These are phyloP conservation scores for Phialophora tarda DNA, from an alignment of 2,329 filamentous ascomycete genomes.

Conservation along the genomic window DNA sequence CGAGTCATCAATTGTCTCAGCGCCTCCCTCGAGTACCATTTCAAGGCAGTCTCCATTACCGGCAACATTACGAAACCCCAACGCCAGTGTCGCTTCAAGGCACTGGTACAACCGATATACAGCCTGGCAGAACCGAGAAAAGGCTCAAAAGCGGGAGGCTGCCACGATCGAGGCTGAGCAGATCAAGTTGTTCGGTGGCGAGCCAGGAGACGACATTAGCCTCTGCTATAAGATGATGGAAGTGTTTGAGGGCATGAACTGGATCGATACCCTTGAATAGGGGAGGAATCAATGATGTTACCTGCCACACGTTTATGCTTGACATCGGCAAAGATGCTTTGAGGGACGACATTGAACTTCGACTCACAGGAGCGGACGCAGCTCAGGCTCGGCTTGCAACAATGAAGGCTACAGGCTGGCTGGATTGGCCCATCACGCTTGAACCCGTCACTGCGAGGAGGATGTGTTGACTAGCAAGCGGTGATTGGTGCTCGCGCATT, in stretches of 20 bases:
- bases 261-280: conserved; percentile 46
- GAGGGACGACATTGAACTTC: conserved; percentile 18
- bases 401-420: conserved; percentile 33
- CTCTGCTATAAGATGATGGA: conserved; percentile 58
- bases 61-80: conserved; percentile 40
- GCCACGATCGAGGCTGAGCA: conserved; percentile 48
- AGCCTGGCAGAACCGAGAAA: conserved; percentile 49
- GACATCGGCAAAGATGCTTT: neutral
- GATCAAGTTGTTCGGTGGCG: conserved; percentile 45
- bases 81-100: conserved; percentile 41
- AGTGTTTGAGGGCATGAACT: conserved; percentile 57
- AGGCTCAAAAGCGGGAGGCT: conserved; percentile 42
- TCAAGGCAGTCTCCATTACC: conserved; percentile 35
- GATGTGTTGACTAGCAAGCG: conserved; percentile 19
- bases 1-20: conserved; percentile 22
- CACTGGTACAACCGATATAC: conserved; percentile 51
- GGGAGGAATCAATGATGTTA: neutral
- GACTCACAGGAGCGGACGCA: conserved; percentile 28
- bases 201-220: conserved; percentile 39
- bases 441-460: conserved; percentile 33
- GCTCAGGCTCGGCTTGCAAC: conserved; percentile 33
- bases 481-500: conserved; percentile 33
- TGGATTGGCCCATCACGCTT: conserved; percentile 30
- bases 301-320: neutral
- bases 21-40: conserved; percentile 6